phyloP scores from a whole-genome alignment of 352 stramenopile species.

The Lagenidium sp. region DNA sequence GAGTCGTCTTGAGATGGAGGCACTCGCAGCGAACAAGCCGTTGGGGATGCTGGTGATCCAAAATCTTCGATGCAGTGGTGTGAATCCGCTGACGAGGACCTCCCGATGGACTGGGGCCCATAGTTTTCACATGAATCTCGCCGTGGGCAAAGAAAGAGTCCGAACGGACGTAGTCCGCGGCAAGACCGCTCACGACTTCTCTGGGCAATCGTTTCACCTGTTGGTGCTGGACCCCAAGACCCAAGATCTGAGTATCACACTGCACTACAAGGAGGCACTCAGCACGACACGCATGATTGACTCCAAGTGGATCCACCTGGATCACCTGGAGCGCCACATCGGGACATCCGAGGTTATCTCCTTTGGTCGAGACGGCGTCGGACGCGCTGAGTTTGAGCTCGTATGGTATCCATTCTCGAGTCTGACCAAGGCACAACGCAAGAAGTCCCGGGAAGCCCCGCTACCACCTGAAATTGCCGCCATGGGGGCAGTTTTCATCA shows the following conservation, averaged over 20 bases:
- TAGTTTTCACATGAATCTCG: slow-evolving; percentile 23
- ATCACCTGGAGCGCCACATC: slow-evolving; percentile 21
- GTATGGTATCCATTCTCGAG: slow-evolving; percentile 29
- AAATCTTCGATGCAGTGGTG: slow-evolving; percentile 20
- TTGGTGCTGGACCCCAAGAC: slow-evolving; percentile 31
- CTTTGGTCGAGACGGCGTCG: slow-evolving; percentile 24
- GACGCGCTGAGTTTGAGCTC: slow-evolving; percentile 28
- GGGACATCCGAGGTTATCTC: slow-evolving; percentile 22
- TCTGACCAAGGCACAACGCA: slow-evolving; percentile 13
- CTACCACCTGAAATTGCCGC: slow-evolving; percentile 26
- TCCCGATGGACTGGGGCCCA: slow-evolving; percentile 25
- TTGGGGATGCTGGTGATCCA: slow-evolving; percentile 28
- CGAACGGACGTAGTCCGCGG: slow-evolving; percentile 18
- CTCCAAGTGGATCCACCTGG: slow-evolving; percentile 36
- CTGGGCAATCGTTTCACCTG: slow-evolving; percentile 15
- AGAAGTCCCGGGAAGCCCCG: slow-evolving; percentile 13
- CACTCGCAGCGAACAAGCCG: slow-evolving; percentile 23
- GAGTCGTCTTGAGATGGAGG: slow-evolving; percentile 35
- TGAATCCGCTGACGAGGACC: slow-evolving; percentile 15
- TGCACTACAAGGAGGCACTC: slow-evolving; percentile 31
- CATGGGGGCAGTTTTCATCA: slow-evolving; percentile 33
- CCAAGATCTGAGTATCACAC: slow-evolving; percentile 25
- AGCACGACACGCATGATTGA: slow-evolving; percentile 20
- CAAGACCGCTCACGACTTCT: slow-evolving; percentile 17
- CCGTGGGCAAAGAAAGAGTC: slow-evolving; percentile 19